Evolutionary conservation across 2,329 filamentous ascomycete species (phyloP).

Genomic region (Sordariomycetes sp.): DNA sequence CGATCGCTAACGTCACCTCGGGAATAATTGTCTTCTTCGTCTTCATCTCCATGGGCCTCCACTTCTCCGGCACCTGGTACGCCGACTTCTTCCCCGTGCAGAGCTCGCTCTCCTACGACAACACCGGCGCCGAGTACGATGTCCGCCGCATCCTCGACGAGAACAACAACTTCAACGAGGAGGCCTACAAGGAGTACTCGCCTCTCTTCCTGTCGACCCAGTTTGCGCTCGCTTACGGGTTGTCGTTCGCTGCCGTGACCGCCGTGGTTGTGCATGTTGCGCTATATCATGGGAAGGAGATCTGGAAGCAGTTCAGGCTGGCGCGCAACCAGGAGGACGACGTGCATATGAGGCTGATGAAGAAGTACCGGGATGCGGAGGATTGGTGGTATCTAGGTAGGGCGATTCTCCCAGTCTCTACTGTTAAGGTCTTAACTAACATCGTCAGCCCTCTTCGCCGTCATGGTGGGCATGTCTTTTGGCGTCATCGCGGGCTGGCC

Average conservation of each 20-base stretch:
- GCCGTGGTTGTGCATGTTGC: slow-evolving; percentile 46
- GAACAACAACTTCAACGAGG: slow-evolving; percentile 35
- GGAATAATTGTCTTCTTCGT: slow-evolving; percentile 40
- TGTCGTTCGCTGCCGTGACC: slow-evolving; percentile 57
- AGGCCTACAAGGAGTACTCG: slow-evolving; percentile 42
- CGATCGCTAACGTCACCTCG: slow-evolving; percentile 46
- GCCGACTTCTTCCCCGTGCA: slow-evolving; percentile 45
- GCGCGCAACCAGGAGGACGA: slow-evolving; percentile 47
- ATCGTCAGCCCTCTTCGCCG: slow-evolving; percentile 29
- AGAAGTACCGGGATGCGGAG: slow-evolving; percentile 47
- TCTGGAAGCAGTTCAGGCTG: slow-evolving; percentile 42
- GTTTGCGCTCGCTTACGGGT: slow-evolving; percentile 48
- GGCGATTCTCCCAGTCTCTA: slow-evolving; percentile 12
- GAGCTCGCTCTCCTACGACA: slow-evolving; percentile 44
- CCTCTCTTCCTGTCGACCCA: slow-evolving; percentile 55
- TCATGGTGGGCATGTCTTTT: slow-evolving; percentile 45
- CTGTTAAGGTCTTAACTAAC: background rate
- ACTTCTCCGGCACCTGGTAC: slow-evolving; percentile 32
- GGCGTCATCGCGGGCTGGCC: slow-evolving; percentile 43
- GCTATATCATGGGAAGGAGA: slow-evolving; percentile 44
- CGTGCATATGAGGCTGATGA: slow-evolving; percentile 50
- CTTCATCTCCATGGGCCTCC: slow-evolving; percentile 32
- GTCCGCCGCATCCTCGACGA: slow-evolving; percentile 38
- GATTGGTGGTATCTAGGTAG: slow-evolving; percentile 48
- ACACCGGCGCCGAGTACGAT: slow-evolving; percentile 39